These are phyloP conservation scores for Zoysia pacifica DNA, from an alignment of 176 grass and related monocot genomes.

Conservation along the genomic window DNA sequence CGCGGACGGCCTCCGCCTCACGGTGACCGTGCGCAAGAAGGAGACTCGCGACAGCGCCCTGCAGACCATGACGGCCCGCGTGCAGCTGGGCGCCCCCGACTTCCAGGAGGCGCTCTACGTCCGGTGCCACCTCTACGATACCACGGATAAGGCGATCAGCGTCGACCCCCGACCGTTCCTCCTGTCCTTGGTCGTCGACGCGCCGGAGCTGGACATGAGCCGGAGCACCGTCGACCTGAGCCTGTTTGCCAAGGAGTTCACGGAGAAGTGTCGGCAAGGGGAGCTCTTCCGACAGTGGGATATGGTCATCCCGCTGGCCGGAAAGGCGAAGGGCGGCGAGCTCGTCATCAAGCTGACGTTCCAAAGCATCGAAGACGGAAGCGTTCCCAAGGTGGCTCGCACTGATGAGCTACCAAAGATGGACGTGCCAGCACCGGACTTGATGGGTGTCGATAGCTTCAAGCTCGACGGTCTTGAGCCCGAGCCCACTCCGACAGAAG, in stretches of 20 bases:
- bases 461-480: conserved; percentile 10
- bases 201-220: conserved; percentile 72
- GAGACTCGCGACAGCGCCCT: conserved; percentile 72
- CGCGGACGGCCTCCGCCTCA: conserved; percentile 79
- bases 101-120: conserved; percentile 85
- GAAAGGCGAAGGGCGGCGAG: conserved; percentile 80
- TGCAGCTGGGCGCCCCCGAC: conserved; percentile 62
- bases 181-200: conserved; percentile 53
- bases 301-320: conserved; percentile 47
- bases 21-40: conserved; percentile 71
- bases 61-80: conserved; percentile 73
- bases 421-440: conserved; percentile 39
- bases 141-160: conserved; percentile 54
- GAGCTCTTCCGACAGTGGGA: conserved; percentile 68
- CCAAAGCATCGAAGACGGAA: conserved; percentile 84
- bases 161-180: conserved; percentile 63
- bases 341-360: conserved; percentile 64
- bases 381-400: conserved; percentile 56
- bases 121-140: conserved; percentile 67
- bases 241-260: conserved; percentile 62
- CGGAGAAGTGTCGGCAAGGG: conserved; percentile 63
- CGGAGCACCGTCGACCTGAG: conserved; percentile 62
- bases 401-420: conserved; percentile 37
- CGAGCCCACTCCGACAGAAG: background rate
- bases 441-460: conserved; percentile 66